Evolutionary conservation across 1,284 basidiomycete species (phyloP).

Genomic region (Cryptococcus floricola): DNA sequence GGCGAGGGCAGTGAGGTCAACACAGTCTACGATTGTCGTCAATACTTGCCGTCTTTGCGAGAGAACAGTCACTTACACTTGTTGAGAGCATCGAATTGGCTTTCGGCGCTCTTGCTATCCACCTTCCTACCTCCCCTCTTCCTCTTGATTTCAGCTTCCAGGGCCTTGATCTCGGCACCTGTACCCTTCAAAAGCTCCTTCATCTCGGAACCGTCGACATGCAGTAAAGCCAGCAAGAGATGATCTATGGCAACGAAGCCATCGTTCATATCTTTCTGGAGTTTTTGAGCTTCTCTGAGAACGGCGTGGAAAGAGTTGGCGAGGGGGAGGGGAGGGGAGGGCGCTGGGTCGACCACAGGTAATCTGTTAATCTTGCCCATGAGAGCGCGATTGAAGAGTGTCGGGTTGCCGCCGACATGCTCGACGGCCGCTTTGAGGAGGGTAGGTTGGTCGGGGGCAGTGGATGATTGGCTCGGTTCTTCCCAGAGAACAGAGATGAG

Average conservation of each 20-base stretch:
- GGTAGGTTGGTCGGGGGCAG: slow-evolving; percentile 31
- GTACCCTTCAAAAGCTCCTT: slow-evolving; percentile 52
- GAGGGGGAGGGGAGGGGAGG: slow-evolving; percentile 66
- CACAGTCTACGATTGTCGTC: slow-evolving; percentile 27
- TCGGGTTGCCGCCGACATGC: slow-evolving; percentile 44
- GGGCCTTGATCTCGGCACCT: slow-evolving; percentile 49
- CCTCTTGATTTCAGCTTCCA: slow-evolving; percentile 54
- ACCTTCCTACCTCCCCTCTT: slow-evolving; percentile 55
- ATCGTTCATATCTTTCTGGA: slow-evolving; percentile 80
- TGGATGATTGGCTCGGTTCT: slow-evolving; percentile 20
- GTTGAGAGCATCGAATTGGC: slow-evolving; percentile 51
- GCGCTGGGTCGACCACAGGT: slow-evolving; percentile 78
- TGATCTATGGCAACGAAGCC: slow-evolving; percentile 90
- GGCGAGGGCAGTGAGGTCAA: slow-evolving; percentile 50
- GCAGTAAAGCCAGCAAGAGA: slow-evolving; percentile 68
- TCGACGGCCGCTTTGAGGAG: slow-evolving; percentile 44
- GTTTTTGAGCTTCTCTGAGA: slow-evolving; percentile 70
- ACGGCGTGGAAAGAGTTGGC: slow-evolving; percentile 63
- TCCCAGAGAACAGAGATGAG: slow-evolving; percentile 47
- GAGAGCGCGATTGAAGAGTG: slow-evolving; percentile 41
- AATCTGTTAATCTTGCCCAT: slow-evolving; percentile 53
- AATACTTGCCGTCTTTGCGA: not conserved
- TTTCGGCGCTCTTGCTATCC: slow-evolving; percentile 54
- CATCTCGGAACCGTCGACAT: slow-evolving; percentile 49
- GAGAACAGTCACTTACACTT: slow-evolving; percentile 42